Conservation (phyloP, 306 rosid genomes). For the Prunus mume region DNA sequence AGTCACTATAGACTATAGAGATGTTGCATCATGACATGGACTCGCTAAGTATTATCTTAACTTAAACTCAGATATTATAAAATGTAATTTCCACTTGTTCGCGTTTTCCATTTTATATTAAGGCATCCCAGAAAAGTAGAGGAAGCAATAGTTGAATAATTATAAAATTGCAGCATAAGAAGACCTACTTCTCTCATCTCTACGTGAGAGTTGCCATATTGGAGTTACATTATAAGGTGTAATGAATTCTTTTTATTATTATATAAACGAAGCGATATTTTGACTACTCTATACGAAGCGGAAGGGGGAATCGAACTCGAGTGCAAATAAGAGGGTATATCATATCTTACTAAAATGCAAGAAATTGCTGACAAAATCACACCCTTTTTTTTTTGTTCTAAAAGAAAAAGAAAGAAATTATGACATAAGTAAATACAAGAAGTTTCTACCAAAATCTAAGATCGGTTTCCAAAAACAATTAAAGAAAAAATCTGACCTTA, state of each 20-base stretch:
- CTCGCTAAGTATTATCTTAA: background rate
- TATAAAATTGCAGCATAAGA: background rate
- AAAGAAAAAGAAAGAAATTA: background rate
- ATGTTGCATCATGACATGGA: constrained; percentile 13
- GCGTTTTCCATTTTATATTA: background rate
- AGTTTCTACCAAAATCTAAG: background rate
- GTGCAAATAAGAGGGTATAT: no score
- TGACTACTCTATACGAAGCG: fast-evolving
- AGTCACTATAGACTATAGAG: background rate
- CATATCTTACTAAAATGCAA: no score
- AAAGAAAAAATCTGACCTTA: background rate
- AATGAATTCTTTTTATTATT: background rate
- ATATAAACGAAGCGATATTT: no score
- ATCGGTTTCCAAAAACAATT: background rate
- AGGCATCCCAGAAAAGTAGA: background rate
- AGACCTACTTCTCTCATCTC: background rate
- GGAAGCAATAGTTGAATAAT: background rate
- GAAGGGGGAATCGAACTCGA: fast-evolving
- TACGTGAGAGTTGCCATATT: background rate
- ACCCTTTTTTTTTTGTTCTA: no score
- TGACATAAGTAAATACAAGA: background rate
- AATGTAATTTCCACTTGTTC: background rate
- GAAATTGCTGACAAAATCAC: no score
- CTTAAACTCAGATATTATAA: background rate
- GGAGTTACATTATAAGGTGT: background rate